These are phyloP conservation scores for Suhomyces tanzawaensis DNA, from an alignment of 805 yeast species.

Conservation along the genomic window DNA sequence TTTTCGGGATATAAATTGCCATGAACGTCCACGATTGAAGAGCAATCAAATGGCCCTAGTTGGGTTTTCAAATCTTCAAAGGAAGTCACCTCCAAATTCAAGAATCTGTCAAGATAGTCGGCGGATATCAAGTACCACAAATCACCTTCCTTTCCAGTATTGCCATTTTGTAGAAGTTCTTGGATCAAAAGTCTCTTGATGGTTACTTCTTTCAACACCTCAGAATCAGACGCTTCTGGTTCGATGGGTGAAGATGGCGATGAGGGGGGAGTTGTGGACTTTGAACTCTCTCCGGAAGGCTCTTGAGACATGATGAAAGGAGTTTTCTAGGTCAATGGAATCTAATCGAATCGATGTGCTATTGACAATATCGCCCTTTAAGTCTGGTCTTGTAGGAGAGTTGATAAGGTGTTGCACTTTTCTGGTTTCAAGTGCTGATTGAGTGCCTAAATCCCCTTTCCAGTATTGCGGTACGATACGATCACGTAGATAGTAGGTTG, in stretches of 20 bases:
- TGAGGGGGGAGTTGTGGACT: background rate
- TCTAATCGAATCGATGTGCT: too few species aligned
- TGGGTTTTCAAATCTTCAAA: constrained; percentile 24
- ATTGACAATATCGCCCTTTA: too few species aligned
- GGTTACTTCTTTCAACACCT: constrained; percentile 1
- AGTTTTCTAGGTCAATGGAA: background rate
- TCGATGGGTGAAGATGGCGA: too few species aligned
- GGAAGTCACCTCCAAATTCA: constrained; percentile 28
- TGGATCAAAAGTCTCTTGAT: constrained; percentile 17
- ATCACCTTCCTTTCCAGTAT: constrained; percentile 44
- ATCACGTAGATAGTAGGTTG: too few species aligned
- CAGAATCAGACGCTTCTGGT: background rate
- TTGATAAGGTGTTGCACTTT: too few species aligned
- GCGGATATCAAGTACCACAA: constrained; percentile 48
- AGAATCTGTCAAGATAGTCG: constrained; percentile 42
- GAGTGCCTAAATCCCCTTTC: too few species aligned
- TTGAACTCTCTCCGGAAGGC: background rate
- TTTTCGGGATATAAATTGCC: constrained; percentile 39
- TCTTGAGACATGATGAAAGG: background rate
- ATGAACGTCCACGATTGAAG: constrained; percentile 40
- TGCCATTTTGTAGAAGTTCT: constrained; percentile 14
- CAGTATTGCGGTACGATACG: too few species aligned
- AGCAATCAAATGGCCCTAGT: constrained; percentile 50
- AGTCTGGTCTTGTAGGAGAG: too few species aligned
- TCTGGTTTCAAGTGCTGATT: too few species aligned